Percentiles rank a stretch among this genome's conserved stretches.
Conservation (phyloP, 306 rosid species). For the Hylodesmum podocarpum region DNA sequence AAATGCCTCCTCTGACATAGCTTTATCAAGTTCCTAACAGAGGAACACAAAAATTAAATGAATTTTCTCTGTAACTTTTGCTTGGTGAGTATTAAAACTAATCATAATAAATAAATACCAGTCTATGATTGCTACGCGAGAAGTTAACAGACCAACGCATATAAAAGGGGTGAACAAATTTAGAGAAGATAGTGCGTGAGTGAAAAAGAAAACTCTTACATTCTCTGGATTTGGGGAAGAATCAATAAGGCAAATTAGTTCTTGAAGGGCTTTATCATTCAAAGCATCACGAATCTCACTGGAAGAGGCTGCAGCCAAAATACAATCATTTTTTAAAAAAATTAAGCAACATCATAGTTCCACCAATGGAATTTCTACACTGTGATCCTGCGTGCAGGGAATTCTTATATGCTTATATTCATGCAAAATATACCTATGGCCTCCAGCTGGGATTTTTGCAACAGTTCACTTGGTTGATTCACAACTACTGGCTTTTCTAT, state of each 20-base stretch:
- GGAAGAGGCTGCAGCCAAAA: constrained; percentile 70
- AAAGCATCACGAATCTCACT: constrained; percentile 59
- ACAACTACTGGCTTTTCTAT: constrained; percentile 48
- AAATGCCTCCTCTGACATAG: constrained; percentile 67
- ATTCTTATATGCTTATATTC: background rate
- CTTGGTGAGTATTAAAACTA: background rate
- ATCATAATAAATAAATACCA: background rate
- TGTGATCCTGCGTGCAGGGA: background rate
- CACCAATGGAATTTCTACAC: background rate
- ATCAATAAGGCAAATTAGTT: constrained; percentile 53
- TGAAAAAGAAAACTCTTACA: constrained; percentile 42
- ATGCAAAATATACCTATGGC: constrained; percentile 57
- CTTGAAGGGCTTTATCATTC: constrained; percentile 62
- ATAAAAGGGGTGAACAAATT: background rate
- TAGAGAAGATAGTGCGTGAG: background rate
- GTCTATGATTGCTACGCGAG: background rate
- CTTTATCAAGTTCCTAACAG: constrained; percentile 78
- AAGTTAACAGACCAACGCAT: background rate
- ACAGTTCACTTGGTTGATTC: constrained; percentile 45
- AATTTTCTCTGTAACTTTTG: background rate
- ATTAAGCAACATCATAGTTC: background rate
- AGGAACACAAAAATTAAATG: constrained; percentile 25
- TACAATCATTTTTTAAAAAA: background rate
- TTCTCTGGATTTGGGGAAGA: constrained; percentile 62
- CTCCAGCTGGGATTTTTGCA: constrained; percentile 61